Percentiles rank a stretch among this genome's conserved stretches.
phyloP scores from a whole-genome alignment of 257 asterid species.

The Penstemon davidsonii region DNA sequence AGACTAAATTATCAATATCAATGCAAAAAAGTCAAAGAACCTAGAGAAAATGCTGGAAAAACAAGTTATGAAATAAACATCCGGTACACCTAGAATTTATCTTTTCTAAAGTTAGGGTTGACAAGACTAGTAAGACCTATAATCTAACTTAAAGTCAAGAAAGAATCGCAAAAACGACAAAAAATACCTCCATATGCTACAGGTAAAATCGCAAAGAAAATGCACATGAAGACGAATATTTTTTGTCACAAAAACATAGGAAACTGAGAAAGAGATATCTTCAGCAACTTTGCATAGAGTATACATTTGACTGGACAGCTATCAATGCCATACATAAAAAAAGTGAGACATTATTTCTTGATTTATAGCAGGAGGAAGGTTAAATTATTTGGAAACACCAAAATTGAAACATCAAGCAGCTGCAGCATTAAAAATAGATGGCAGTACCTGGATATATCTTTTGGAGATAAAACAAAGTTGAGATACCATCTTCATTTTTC shows the following conservation, averaged over 20 bases:
- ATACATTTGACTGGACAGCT: slow-evolving; percentile 8
- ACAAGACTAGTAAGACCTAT: background rate
- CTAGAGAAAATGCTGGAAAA: background rate
- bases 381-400: background rate
- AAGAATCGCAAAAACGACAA: background rate
- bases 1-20: background rate
- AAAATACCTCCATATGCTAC: background rate
- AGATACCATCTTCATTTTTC: slow-evolving; percentile 97
- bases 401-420: slow-evolving; percentile 21
- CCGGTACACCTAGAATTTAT: background rate
- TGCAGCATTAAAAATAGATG: slow-evolving; percentile 19
- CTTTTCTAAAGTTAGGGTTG: background rate
- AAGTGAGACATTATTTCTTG: too few relatives aligned
- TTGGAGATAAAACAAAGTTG: slow-evolving; percentile 94
- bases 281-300: background rate
- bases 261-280: slow-evolving; percentile 5
- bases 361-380: too few relatives aligned
- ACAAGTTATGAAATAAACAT: background rate
- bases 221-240: background rate
- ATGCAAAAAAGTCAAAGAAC: too few relatives aligned
- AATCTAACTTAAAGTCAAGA: background rate
- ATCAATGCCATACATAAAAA: background rate
- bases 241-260: background rate
- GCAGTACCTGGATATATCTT: slow-evolving; percentile 90
- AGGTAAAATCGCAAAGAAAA: background rate